Percentiles rank a stretch among this genome's conserved stretches.
Conservation (phyloP, 257 asterid species). For the Fraxinus pennsylvanica region DNA sequence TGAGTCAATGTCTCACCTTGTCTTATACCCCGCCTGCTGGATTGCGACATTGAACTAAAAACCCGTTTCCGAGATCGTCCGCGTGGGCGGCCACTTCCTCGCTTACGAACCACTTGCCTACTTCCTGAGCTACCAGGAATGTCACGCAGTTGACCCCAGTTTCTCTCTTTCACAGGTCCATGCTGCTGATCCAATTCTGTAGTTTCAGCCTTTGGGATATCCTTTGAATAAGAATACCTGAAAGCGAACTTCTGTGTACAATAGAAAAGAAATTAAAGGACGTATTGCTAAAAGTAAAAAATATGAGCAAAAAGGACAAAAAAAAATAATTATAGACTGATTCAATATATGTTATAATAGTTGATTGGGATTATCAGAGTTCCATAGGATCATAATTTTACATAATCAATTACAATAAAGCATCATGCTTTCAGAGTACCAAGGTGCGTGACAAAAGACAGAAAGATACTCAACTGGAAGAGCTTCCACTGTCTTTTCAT, state of each 20-base stretch:
- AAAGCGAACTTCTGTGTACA: slow-evolving; percentile 52
- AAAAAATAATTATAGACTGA: background rate
- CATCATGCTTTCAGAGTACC: slow-evolving; percentile 1
- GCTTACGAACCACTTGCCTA: slow-evolving; percentile 54
- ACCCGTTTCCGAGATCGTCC: slow-evolving; percentile 55
- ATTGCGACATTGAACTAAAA: slow-evolving; percentile 36
- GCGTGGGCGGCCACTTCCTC: slow-evolving; percentile 72
- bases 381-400: background rate
- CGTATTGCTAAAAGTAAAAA: background rate
- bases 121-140: slow-evolving; percentile 53
- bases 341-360: background rate
- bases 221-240: slow-evolving; percentile 45
- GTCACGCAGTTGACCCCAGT: slow-evolving; percentile 44
- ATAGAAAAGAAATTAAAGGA: slow-evolving; percentile 12
- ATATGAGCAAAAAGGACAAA: background rate
- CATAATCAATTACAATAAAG: background rate
- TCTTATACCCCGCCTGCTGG: slow-evolving; percentile 44
- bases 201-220: slow-evolving; percentile 50
- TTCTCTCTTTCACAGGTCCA: slow-evolving; percentile 51
- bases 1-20: slow-evolving; percentile 54
- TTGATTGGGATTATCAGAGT: background rate
- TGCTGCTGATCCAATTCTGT: slow-evolving; percentile 45
- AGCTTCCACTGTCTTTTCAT: slow-evolving; percentile 53
- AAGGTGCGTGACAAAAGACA: slow-evolving; percentile 13
- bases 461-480: slow-evolving; percentile 66